Conservation (phyloP, 306 rosid species). For the Castanea crenata region DNA sequence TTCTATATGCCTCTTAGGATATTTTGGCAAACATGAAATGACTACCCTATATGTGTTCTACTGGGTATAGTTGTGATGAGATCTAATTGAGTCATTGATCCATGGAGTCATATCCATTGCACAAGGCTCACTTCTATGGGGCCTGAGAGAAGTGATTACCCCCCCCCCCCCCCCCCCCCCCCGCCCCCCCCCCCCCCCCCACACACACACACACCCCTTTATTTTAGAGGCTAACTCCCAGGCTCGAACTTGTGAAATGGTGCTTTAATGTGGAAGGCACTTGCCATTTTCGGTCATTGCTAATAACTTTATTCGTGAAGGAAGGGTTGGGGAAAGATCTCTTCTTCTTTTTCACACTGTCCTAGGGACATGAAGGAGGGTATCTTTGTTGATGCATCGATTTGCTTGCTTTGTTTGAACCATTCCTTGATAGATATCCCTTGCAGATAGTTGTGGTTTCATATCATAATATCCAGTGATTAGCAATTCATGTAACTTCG, state of each 20-base stretch:
- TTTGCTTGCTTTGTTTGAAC: neutral
- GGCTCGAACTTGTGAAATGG: too few relatives aligned
- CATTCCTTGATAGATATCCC: neutral
- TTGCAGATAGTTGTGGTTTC: neutral
- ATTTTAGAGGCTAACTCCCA: too few relatives aligned
- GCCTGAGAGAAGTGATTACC: too few relatives aligned
- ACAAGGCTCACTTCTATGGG: too few relatives aligned
- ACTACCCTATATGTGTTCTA: too few relatives aligned
- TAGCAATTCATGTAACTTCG: neutral
- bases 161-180: accelerated
- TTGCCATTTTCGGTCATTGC: neutral
- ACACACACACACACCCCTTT: too few relatives aligned
- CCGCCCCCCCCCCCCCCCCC: accelerated
- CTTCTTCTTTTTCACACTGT: neutral
- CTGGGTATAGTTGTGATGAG: too few relatives aligned
- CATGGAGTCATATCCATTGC: too few relatives aligned
- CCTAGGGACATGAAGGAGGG: neutral
- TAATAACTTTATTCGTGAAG: neutral
- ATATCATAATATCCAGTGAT: neutral
- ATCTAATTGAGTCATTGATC: too few relatives aligned
- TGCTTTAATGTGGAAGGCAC: too few relatives aligned
- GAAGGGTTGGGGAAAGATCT: neutral
- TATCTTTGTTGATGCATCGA: neutral
- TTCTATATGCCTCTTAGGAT: too few relatives aligned
- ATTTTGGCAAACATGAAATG: too few relatives aligned